phyloP scores from a whole-genome alignment of 495 filamentous ascomycete genomes.

The Penicillium ucsense region DNA sequence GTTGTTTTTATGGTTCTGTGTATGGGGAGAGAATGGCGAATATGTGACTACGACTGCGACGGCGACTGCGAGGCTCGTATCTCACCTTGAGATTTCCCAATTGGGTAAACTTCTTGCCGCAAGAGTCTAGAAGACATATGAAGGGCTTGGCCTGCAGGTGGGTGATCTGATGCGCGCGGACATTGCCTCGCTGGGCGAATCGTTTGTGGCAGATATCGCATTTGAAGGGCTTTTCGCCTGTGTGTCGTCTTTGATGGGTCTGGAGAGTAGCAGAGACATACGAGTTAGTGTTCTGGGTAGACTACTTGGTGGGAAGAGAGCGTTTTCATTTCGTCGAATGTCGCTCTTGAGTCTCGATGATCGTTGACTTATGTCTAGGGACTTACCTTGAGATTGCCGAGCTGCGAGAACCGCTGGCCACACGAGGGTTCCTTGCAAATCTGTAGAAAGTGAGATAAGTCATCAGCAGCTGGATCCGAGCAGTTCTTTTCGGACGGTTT shows the following conservation, averaged over 20 bases:
- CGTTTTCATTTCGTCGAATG: not conserved
- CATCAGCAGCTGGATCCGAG: not conserved
- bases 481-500: not conserved
- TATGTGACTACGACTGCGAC: too few relatives aligned
- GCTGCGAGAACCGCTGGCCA: slow-evolving; percentile 74
- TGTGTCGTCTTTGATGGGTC: slow-evolving; percentile 82
- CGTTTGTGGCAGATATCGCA: slow-evolving; percentile 75
- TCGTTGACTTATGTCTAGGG: not conserved
- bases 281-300: not conserved
- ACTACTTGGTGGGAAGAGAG: too few relatives aligned
- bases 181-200: slow-evolving; percentile 80
- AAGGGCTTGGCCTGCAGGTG: slow-evolving; percentile 73
- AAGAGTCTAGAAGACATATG: slow-evolving; percentile 69
- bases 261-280: slow-evolving; percentile 14
- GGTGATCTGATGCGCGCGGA: slow-evolving; percentile 77
- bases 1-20: not conserved
- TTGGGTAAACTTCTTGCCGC: slow-evolving; percentile 78
- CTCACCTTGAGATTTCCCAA: slow-evolving; percentile 80
- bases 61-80: not conserved
- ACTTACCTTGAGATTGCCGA: slow-evolving; percentile 77
- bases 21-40: not conserved
- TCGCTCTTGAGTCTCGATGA: not conserved
- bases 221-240: slow-evolving; percentile 75
- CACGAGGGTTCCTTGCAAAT: slow-evolving; percentile 66
- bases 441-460: slow-evolving; percentile 29